Base-by-base conservation (phyloP, 2,329 filamentous ascomycete genomes). In the Epichloe festucae region DNA sequence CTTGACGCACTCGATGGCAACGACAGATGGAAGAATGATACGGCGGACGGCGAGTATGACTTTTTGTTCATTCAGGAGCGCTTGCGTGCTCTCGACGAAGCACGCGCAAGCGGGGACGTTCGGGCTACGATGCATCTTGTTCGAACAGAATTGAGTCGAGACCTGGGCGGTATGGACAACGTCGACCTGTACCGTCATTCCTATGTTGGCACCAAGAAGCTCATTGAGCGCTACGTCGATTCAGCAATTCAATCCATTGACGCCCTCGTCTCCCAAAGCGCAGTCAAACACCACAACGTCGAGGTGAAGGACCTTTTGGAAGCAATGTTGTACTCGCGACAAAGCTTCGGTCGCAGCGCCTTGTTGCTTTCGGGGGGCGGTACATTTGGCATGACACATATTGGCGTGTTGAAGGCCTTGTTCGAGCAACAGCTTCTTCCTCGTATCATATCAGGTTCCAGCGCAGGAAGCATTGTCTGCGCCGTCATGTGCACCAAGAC, bases 331-430 rank as follows among this genome's bases (percentile, higher is more conserved):
- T 78, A 80, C 51, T 79, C 87, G 1, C 79, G 87, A 40, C 86
- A 90, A 62, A 85, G 86, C 38, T 94, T 89, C 62, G 89, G 89
- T n/a, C 78, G 89, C 55, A 93, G 84, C 56, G 89, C 88, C 0
- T 70, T 95, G 48, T 73, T 94, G 10, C 72, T 95, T 10, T 94
- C 89, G 4, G 89, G 89, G 7, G 7, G 89, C 2, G 89, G 85
- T 1, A 93, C 89, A 0, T 89, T 94, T 68, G 89, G 89, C 41
- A 94, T 95, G 87, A 87, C 87, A 54, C 89, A 95, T 64, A 85
- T 95, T 51, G 89, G 89, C 1, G 89, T 95, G 3, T 71, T 94
- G 51, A 94, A 94, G 65, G 78, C 84, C 4, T 73, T 95, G 3
- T 89, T 83, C 65, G 82, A 93, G 61, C 76, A 79, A 3, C 78